Base-by-base conservation (phyloP, 2,329 filamentous ascomycete species). In the Paecilomyces formosus region DNA sequence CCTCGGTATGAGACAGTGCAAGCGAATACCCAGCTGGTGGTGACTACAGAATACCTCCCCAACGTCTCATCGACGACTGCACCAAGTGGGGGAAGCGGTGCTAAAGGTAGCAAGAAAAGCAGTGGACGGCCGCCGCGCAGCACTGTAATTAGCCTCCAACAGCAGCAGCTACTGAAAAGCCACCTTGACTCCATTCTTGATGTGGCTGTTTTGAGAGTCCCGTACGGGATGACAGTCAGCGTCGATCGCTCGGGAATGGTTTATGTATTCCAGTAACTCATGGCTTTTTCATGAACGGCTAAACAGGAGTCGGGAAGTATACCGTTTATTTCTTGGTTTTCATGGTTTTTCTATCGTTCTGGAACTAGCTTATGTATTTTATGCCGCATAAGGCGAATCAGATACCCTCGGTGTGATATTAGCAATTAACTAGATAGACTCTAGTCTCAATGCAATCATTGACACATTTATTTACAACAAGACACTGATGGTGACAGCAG, bases 151-250 rank as follows among this genome's bases (percentile, higher is more conserved):
- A 92, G 88, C 61, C 78, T 89, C 63, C 89, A 96, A 75, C 92
- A 97, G 71, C 90, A 95, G 72, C 86, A 91, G 74, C 73, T 99
- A 65, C 76, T 97, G 58, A 88, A 86, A 70, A 90, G 88, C 59
- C 94, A 99, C 75, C 74, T 97, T 67, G 94, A 99, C 75, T 86
- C 86, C 3, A 87, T 99, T 60, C 83, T 89, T 68, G 93, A 97
- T 75, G 86, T 97, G 64, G 88, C 88, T n/a, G 77, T 97, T 68
- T 74, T 99, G 65, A 91, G 97, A 77, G 81, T 85, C 63, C 94
- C 94, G 24, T 97, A 96, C 73, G 89, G 88, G 3, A 97, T 97
- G 90, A 88, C 92, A 33, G 81, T 97, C 55, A 95, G 89, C 64
- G 92, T 89, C 57, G 94, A 99, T 78, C 82, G 93, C 66, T 89